Evolutionary conservation across 2,329 filamentous ascomycete genomes (phyloP).

Genomic region (Cytospora piceae): DNA sequence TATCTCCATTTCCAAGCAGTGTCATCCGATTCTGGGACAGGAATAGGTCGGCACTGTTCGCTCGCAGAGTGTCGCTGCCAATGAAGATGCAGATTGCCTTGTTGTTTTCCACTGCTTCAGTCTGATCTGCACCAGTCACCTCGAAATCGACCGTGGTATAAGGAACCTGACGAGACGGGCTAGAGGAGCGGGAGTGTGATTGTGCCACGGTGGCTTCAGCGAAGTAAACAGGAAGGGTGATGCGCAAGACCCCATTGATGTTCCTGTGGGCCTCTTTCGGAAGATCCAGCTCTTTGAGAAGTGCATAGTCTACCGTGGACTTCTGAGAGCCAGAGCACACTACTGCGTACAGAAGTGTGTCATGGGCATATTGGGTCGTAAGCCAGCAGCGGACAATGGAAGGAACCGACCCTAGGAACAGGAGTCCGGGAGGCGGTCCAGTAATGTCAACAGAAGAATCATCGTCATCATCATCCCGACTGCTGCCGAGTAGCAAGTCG

Average conservation of each 20-base stretch:
- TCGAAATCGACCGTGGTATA: conserved; percentile 80
- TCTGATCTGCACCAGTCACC: conserved; percentile 63
- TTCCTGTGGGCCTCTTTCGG: conserved; percentile 67
- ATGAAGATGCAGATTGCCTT: conserved; percentile 83
- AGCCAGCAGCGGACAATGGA: conserved; percentile 97
- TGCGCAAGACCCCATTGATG: conserved; percentile 66
- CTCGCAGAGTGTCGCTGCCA: conserved; percentile 83
- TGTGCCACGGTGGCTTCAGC: conserved; percentile 86
- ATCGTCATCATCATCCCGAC: conserved; percentile 58
- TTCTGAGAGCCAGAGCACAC: conserved; percentile 90
- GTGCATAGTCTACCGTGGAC: conserved; percentile 76
- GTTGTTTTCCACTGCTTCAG: conserved; percentile 52
- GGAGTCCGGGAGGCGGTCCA: conserved; percentile 79
- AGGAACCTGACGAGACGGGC: conserved; percentile 76
- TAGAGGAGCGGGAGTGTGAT: conserved; percentile 70
- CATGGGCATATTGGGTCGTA: conserved; percentile 86
- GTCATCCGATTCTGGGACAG: conserved; percentile 91
- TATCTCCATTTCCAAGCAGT: conserved; percentile 72
- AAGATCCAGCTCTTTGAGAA: conserved; percentile 76
- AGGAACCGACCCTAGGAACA: conserved; percentile 84
- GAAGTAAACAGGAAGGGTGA: conserved; percentile 83
- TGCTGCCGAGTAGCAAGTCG: conserved; percentile 67
- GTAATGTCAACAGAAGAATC: conserved; percentile 70
- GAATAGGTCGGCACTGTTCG: conserved; percentile 86
- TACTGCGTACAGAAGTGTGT: conserved; percentile 86